Base-by-base conservation (phyloP, 2,329 filamentous ascomycete genomes). In the Zasmidium cellare region DNA sequence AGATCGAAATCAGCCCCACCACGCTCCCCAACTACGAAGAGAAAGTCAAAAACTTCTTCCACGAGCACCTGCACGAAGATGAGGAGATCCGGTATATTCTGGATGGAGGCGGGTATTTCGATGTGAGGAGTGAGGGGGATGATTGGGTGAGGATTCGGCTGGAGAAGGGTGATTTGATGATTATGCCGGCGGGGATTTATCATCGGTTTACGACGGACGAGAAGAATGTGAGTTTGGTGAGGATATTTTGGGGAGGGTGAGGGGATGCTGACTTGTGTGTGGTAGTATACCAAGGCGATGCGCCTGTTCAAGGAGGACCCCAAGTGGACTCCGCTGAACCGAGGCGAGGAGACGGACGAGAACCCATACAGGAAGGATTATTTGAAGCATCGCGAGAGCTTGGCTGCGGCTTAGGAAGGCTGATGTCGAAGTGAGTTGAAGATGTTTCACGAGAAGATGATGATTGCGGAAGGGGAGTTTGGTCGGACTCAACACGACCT, bases 61-160 rank as follows among this genome's bases (percentile, higher is more conserved):
- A 89, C 68, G 94, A 99, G 81, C 94, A 99, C 75, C 76, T 99
- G 69, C 94, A 99, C 73, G 94, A 99, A 79, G 94, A 99, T 67
- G 94, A 99, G 79, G 94, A 99, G 82, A 99, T 99, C 65, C 83
- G 94, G 49, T 99, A 97, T 71, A 92, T 99, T 65, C 82, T 91
- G 28, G 92, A 88, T 60, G 94, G 94, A 0, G 84, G 85, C 55
- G 94, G 94, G 0, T 99, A 89, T 75, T 99, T 99, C 72, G 94
- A 99, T 76, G 92, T 99, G 2, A 82, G 94, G 50, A 88, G 86
- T 70, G 81, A 89, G 74, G 84, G 84, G 19, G 93, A 97, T 71
- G 86, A 89, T 65, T 99, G 94, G 94, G 85, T 99, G 58, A 82
- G 94, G 58, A 92, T 99, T 61, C 79, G 82, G 69, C 78, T 99